Evolutionary conservation across 2,329 filamentous ascomycete genomes (phyloP), one percentile per base, ranked within the genome.

Genomic region (Botrytis cinerea): DNA sequence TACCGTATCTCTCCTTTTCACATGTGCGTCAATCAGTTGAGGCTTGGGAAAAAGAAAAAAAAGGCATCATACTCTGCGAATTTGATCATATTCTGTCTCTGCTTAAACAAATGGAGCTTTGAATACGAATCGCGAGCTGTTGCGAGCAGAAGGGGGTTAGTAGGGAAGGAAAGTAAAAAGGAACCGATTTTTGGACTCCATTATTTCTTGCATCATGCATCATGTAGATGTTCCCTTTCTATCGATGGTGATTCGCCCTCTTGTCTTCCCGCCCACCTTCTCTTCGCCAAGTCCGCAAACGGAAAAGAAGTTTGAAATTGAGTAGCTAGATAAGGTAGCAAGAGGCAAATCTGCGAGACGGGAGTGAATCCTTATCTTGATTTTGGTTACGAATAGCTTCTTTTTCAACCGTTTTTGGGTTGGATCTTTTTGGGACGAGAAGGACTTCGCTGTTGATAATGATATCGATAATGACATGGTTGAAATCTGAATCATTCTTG

Each of bases 201-300:
- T 70, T 60, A 61, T 61, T 61, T 61, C 68, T 70, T 61, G 68
- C 67, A 54, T 70, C 35, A 40, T 60, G 40, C 57, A 62, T 61
- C 38, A 62, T 67, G 22, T 51, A 14, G 63, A 67, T 66, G 28
- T 66, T 46, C 14, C 4, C 38, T 16, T 25, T 32, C 20, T 22
- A 32, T 60, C 4, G 14, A 70, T 35, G 51, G n/a, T 61, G 67
- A 43, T 70, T 61, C 51, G 67, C 35, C 35, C n/a, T 28, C 9
- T 10, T 18, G 5, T 54, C 45, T 38, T 28, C 38, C 22, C 18
- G 48, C 25, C 51, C 16, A 45, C n/a, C 35, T 54, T 45, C 51
- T 32, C 51, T 70, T 70, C 38, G 64, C 64, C 46, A 54, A 68
- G 64, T 35, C 32, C n/a, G 46, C 45, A 67, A 28, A 16, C 16